Base-by-base conservation (phyloP, 805 yeast genomes). In the Wickerhamiella domercqiae region DNA sequence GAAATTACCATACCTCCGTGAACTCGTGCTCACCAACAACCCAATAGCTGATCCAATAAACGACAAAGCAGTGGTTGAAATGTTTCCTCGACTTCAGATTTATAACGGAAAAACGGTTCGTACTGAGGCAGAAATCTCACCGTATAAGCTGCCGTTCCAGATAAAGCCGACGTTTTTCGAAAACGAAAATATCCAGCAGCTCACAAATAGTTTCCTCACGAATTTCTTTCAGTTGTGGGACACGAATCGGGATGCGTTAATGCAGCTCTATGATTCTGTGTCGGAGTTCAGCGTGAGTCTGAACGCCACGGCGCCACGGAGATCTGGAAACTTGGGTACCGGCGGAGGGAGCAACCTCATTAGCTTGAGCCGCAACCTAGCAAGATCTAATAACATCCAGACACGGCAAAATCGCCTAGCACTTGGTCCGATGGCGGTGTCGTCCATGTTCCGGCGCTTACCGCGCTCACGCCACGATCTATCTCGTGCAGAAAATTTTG, bases 201-300 rank as follows among this genome's bases (percentile, higher is more conserved):
- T 79, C 21, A 75, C 90, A 5, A 75, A 84, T n/a, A 73, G 68
- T 49, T 90, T 90, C 55, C 63, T 86, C 5, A 58, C 82, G 21
- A 78, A 80, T 46, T 90, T 70, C 56, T 62, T 80, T 41, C 73
- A 74, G 38, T 60, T 78, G 35, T 90, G 94, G 93, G 98, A 90
- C 60, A 49, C 68, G 4, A 74, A 80, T 51, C 63, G 98, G 42
- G 50, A 65, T 7, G 86, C 77, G 39, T 62, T 90, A 35, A 54
- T 78, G 55, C 67, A 69, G 31, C 62, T 90, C 21, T 90, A 90
- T 54, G 82, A 90, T 37, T 70, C 71, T 34, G 78, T 77, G 50
- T 82, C 96, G 0, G 81, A 78, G 52, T 87, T 90, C 50, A 84
- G 96, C 0, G 54, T 78, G 38, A 78, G 80, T 42, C 73, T 77